Evolutionary conservation across 805 yeast genomes (phyloP).

Genomic region (Saturnispora dispora): DNA sequence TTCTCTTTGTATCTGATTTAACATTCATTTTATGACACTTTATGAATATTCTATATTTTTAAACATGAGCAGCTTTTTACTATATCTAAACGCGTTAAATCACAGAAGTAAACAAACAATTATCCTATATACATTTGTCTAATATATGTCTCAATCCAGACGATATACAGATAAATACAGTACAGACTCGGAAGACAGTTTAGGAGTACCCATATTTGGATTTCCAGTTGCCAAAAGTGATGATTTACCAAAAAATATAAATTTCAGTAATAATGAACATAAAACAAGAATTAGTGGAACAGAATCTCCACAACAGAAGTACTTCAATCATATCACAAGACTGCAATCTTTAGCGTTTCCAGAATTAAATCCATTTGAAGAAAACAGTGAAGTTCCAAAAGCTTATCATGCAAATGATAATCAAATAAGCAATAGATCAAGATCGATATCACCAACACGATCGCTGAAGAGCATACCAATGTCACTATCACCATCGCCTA

Average conservation of each 20-base stretch:
- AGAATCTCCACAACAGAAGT: constrained; percentile 3
- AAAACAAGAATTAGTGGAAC: background rate
- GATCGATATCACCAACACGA: constrained; percentile 16
- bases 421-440: constrained; percentile 9
- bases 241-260: background rate
- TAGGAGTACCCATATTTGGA: background rate
- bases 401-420: constrained; percentile 1
- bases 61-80: constrained; percentile 1
- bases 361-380: constrained; percentile 6
- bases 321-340: constrained; percentile 2
- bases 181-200: background rate
- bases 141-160: background rate
- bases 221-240: background rate
- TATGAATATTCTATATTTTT: background rate
- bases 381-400: background rate
- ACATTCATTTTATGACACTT: background rate
- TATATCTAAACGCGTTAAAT: background rate
- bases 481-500: constrained; percentile 17
- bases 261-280: background rate
- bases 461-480: background rate
- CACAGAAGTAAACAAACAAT: background rate
- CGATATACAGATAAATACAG: background rate
- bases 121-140: background rate
- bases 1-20: background rate
- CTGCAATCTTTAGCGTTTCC: background rate